Evolutionary conservation across 495 filamentous ascomycete genomes (phyloP).

Genomic region (Neurospora sp.): DNA sequence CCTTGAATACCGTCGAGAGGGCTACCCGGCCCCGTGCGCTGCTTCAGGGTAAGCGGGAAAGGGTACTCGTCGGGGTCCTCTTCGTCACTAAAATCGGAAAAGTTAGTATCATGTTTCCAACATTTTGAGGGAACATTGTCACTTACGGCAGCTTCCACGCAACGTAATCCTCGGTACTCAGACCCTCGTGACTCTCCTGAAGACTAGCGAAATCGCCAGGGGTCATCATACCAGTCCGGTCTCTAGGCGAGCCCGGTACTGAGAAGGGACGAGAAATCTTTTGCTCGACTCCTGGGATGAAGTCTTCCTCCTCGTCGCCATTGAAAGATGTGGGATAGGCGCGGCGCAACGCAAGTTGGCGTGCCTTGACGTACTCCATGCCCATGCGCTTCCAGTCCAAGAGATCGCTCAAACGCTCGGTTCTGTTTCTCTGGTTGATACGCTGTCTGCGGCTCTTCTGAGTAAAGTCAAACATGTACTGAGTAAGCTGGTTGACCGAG

Average conservation of each 20-base stretch:
- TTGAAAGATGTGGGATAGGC: constrained; percentile 84
- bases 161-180: constrained; percentile 95
- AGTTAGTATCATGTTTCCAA: constrained; percentile 8
- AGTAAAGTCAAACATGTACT: constrained; percentile 94
- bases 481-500: constrained; percentile 86
- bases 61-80: constrained; percentile 91
- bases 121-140: background rate
- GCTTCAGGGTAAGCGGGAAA: constrained; percentile 76
- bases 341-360: constrained; percentile 82
- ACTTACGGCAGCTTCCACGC: constrained; percentile 97
- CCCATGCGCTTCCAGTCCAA: constrained; percentile 99
- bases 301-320: constrained; percentile 63
- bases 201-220: constrained; percentile 94
- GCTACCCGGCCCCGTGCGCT: constrained; percentile 28
- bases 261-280: constrained; percentile 93
- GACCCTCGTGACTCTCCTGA: constrained; percentile 85
- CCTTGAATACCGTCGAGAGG: constrained; percentile 25
- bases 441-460: constrained; percentile 87
- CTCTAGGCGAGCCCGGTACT: constrained; percentile 82
- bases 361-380: constrained; percentile 96
- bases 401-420: constrained; percentile 86
- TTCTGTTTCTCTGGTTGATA: constrained; percentile 98
- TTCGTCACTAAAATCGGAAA: constrained; percentile 57
- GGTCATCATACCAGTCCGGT: constrained; percentile 95
- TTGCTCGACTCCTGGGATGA: constrained; percentile 79